Evolutionary conservation across 1,284 basidiomycete species (phyloP), one percentile per base, ranked within the genome.

Genomic region (Papiliotrema laurentii): DNA sequence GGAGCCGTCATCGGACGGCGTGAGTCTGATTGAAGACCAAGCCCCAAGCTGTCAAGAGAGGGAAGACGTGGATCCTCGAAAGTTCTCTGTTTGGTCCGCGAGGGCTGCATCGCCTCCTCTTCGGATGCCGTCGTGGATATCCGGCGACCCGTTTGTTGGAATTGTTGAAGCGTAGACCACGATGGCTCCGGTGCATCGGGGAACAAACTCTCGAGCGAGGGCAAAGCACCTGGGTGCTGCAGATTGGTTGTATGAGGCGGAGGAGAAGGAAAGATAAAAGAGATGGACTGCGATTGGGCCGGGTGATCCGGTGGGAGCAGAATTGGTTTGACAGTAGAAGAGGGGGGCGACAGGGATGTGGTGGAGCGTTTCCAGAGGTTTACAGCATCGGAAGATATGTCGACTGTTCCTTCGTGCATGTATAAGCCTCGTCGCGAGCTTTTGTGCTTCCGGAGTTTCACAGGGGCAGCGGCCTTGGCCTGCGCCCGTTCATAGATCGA

Each of bases 61-160:
- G 65, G 66, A 7, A 70, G 42, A n/a, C 4, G 40, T 5, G 41
- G 41, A 9, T 41, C 37, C 7, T 40, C 34, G 35, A 18, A 16
- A 22, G 34, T 26, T 38, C 53, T 54, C 26, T 56, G 64, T 14
- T 63, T 39, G 19, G 53, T 58, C 10, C 63, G 49, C 1, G 49
- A 53, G 2, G 64, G 68, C 41, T 64, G 62, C 18, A 58, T 52
- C 28, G 63, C 64, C 18, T 68, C 66, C 39, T 70, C 68, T 44
- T 70, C 68, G 5, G 66, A 66, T 4, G 59, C 61, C 5, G 68
- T 63, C 1, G 59, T 57, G 2, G 68, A 68, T 7, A 68, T 66
- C 6, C 68, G 47, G 19, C 66, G 50, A 18, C 64, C 61, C 11
- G 50, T 56, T 26, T 45, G 47, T 22, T 60, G 62, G 48, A 53